phyloP scores from a whole-genome alignment of 2,329 filamentous ascomycete genomes.

The Stemphylium vesicarium region DNA sequence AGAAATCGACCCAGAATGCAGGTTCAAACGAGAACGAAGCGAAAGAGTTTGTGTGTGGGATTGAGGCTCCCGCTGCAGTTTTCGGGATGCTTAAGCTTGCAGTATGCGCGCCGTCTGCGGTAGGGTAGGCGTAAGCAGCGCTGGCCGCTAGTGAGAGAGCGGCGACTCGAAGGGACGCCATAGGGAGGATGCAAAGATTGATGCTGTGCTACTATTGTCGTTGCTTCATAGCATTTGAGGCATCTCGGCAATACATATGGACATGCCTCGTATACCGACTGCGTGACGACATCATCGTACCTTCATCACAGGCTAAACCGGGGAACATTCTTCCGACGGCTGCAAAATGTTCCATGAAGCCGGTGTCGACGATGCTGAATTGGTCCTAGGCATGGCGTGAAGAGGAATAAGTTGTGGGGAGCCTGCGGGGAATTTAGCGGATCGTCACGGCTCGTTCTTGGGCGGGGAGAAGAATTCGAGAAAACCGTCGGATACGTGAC shows the following conservation, averaged over 20 bases:
- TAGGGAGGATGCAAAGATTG: not conserved
- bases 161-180: slow-evolving; percentile 1
- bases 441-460: slow-evolving; percentile 3
- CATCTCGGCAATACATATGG: slow-evolving; percentile 1
- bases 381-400: not conserved
- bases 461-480: not conserved
- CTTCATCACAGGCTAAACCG: not conserved
- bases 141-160: not conserved
- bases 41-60: slow-evolving; percentile 16
- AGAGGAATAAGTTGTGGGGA: slow-evolving; percentile 1
- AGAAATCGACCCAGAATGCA: slow-evolving; percentile 22
- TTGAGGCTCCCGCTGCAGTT: slow-evolving; percentile 11
- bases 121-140: not conserved
- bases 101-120: not conserved
- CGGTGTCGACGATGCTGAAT: not conserved
- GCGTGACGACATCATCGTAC: not conserved
- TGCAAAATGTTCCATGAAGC: slow-evolving; percentile 4
- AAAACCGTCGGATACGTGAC: not conserved
- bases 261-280: not conserved
- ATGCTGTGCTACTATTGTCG: not conserved
- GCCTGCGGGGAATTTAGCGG: slow-evolving; percentile 4
- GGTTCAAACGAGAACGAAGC: slow-evolving; percentile 18
- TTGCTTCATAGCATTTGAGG: not conserved
- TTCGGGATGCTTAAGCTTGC: slow-evolving; percentile 4
- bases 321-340: slow-evolving; percentile 6